A percentile compares a stretch with the other conserved stretches of the same genome.
phyloP scores from a whole-genome alignment of 2,329 filamentous ascomycete genomes.

The Colletotrichum sp. region DNA sequence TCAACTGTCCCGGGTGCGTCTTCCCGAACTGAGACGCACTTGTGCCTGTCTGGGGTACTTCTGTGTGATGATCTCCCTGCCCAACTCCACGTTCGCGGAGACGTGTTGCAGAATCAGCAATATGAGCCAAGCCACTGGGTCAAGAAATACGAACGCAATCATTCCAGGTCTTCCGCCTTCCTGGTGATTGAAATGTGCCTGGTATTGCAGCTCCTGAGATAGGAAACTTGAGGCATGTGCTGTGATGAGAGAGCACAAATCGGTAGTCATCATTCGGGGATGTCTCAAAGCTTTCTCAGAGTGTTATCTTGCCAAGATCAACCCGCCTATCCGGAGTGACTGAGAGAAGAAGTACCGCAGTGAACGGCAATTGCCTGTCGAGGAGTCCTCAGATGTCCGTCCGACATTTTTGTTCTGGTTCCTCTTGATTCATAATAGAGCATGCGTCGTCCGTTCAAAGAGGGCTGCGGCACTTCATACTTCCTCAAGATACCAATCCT shows the following conservation, averaged over 20 bases:
- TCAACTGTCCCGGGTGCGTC: not conserved
- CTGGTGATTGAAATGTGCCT: not conserved
- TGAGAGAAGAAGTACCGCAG: not conserved
- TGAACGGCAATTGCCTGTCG: not conserved
- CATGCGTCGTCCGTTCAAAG: not conserved
- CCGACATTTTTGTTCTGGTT: not conserved
- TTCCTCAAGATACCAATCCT: no score
- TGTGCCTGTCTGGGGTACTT: not conserved
- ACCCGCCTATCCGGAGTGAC: not conserved
- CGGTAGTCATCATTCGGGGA: not conserved
- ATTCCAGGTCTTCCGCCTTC: not conserved
- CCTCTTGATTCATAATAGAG: not conserved
- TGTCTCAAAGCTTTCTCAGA: not conserved
- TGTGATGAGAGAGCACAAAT: not conserved
- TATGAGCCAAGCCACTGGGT: not conserved
- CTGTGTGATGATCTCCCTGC: not conserved
- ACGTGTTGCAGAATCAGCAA: not conserved
- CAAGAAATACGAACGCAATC: not conserved
- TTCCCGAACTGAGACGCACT: not conserved
- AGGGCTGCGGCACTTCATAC: no score
- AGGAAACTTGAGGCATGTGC: not conserved
- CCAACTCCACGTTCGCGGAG: not conserved
- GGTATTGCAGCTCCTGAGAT: not conserved
- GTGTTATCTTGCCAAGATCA: not conserved
- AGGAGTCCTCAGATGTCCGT: not conserved